Base-by-base conservation (phyloP, 805 yeast genomes). In the Ogataea polymorpha region DNA sequence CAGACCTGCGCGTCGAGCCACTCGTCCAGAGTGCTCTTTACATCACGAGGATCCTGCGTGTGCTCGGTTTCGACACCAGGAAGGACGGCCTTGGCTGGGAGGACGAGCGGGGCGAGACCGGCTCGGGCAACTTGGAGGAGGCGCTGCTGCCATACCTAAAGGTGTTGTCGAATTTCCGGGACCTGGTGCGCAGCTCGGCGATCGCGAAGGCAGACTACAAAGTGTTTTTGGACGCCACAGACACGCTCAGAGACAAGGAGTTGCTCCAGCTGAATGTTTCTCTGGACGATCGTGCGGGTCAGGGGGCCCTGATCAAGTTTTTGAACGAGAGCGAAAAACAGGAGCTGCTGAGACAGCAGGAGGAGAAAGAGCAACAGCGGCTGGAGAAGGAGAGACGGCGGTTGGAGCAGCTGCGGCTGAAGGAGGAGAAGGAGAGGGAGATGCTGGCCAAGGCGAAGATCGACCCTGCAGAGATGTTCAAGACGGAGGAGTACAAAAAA, bases 241-340 rank as follows among this genome's bases (percentile, higher is more conserved):
- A 93, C 62, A 62, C 68, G 6, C 62, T 93, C 16, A 77, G 99
- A 54, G 79, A 82, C 51, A 64, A 74, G 13, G 93, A 84, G 27
- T 66, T 93, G 51, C 67, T 88, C 45, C 73, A 78, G 18, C 67
- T 89, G 46, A 93, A 95, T 21, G 83, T 93, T 30, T 79, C 95
- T 1, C 69, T 93, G 41, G 98, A 91, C 60, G 99, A 93, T 64
- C 79, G 97, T 55, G 72, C 80, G 5, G 89, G 82, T 3, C 78
- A 75, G 53, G 74, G 80, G n/a, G 90, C 97, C 0, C 72, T 93
- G 45, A 74, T 93, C 32, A 93, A 93, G 63, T 84, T 91, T 53
- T 69, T 93, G 49, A 80, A 76, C 39, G 76, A 68, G 6, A 73
- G 70, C 23, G 98, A 91, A 59, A 79, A 77, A 59, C 71, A 68